Percentiles rank a stretch among this genome's conserved stretches.
Evolutionary conservation across 1,284 basidiomycete species (phyloP).

Genomic region (Ustilago shanxiensis): DNA sequence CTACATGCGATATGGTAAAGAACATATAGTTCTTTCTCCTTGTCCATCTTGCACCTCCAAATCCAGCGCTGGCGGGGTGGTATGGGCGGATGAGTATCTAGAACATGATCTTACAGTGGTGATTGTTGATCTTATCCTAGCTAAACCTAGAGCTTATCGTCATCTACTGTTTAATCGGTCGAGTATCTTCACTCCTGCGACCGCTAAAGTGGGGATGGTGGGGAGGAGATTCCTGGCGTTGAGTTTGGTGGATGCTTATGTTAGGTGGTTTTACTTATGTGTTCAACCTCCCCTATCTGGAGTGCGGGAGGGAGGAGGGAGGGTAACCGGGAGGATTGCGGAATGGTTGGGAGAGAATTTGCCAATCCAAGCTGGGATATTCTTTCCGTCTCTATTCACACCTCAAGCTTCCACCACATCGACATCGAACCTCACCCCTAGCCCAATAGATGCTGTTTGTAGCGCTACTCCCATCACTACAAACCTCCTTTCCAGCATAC

Average conservation of each 20-base stretch:
- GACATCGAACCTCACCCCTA: too few species aligned
- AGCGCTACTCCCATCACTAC: constrained; percentile 8
- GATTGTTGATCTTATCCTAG: constrained; percentile 84
- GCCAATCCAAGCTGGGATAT: constrained; percentile 31
- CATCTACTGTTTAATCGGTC: constrained; percentile 87
- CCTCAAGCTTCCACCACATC: neutral
- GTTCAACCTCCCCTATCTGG: constrained; percentile 69
- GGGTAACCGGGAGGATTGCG: neutral
- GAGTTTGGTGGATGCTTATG: constrained; percentile 46
- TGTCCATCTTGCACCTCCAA: constrained; percentile 34
- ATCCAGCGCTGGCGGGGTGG: neutral
- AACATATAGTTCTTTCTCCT: constrained; percentile 46
- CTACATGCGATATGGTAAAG: constrained; percentile 45
- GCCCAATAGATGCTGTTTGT: too few species aligned
- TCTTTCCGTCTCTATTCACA: constrained; percentile 30
- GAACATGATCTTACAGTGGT: constrained; percentile 85
- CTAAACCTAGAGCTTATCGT: constrained; percentile 87
- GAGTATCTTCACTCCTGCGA: constrained; percentile 15
- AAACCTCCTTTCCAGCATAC: too few species aligned
- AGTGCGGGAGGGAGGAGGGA: neutral
- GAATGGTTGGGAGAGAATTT: neutral
- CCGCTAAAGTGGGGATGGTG: constrained; percentile 3
- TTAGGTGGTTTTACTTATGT: constrained; percentile 56
- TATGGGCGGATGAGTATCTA: constrained; percentile 85
- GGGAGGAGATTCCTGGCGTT: constrained; percentile 26